Conservation (phyloP, 371 early-diverging fungal genomes). For the Zychaea mexicana region DNA sequence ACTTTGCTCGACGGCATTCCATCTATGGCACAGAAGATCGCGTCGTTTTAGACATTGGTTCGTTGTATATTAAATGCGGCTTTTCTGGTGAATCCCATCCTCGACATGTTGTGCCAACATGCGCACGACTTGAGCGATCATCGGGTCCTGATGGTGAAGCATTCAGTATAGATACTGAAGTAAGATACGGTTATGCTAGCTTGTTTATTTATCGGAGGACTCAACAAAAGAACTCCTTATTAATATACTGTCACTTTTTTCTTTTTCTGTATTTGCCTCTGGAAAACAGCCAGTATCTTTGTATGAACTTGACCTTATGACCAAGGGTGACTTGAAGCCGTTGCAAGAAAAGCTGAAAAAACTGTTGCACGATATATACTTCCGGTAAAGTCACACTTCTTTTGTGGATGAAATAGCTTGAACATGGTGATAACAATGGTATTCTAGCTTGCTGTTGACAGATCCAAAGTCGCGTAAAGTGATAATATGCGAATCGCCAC, state of each 20-base stretch:
- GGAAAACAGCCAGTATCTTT: constrained; percentile 39
- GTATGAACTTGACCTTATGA: constrained; percentile 56
- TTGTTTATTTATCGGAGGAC: too few relatives aligned
- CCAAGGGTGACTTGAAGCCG: constrained; percentile 31
- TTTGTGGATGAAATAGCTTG: not conserved
- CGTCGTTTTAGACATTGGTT: constrained; percentile 87
- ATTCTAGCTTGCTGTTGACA: constrained; percentile 65
- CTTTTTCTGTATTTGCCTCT: too few relatives aligned
- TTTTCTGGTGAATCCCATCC: constrained; percentile 88
- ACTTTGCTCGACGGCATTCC: constrained; percentile 57
- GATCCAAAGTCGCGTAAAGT: constrained; percentile 89
- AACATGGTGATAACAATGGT: too few relatives aligned
- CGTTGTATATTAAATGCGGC: constrained; percentile 82
- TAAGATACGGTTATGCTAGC: constrained; percentile 12
- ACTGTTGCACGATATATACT: constrained; percentile 48
- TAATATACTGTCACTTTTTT: too few relatives aligned
- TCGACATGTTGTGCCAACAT: constrained; percentile 67
- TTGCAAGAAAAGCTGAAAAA: constrained; percentile 45
- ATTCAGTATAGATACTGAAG: constrained; percentile 45
- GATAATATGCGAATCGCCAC: constrained; percentile 80
- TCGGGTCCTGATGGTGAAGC: constrained; percentile 44
- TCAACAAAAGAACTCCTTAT: too few relatives aligned
- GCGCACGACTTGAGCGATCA: constrained; percentile 34
- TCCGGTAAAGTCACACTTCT: constrained; percentile 27
- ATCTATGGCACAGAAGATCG: constrained; percentile 81